Percentiles rank a stretch among this genome's conserved stretches.
These are phyloP conservation scores for Hygrophoropsis aurantiaca DNA, from an alignment of 768 basidiomycete genomes.

Conservation along the genomic window DNA sequence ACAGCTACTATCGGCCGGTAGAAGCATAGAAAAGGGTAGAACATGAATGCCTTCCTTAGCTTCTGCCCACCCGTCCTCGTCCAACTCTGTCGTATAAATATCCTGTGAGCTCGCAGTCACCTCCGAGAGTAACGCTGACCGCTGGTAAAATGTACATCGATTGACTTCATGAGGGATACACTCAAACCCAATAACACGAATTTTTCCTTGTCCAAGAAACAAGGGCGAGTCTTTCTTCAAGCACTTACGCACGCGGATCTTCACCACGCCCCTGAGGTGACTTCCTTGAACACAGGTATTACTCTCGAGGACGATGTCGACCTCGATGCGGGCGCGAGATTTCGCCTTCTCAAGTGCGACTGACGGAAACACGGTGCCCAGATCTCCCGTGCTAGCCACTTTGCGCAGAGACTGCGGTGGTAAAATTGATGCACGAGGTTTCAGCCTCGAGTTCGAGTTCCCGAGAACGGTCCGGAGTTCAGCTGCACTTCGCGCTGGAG, in stretches of 20 bases:
- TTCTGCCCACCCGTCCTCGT: constrained; percentile 61
- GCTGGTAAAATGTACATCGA: constrained; percentile 84
- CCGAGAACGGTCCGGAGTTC: constrained; percentile 67
- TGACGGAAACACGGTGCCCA: constrained; percentile 3
- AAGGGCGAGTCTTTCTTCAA: constrained; percentile 57
- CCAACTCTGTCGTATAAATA: constrained; percentile 44
- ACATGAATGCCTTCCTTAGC: constrained; percentile 66
- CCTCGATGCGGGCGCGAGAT: constrained; percentile 70
- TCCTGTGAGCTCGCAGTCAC: constrained; percentile 45
- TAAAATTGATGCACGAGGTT: constrained; percentile 48
- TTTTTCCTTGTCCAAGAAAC: constrained; percentile 69
- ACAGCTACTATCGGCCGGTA: constrained; percentile 54
- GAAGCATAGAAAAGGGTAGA: constrained; percentile 70
- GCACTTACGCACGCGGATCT: constrained; percentile 59
- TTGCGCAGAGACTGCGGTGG: constrained; percentile 22
- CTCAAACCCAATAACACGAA: constrained; percentile 86
- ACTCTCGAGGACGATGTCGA: constrained; percentile 78
- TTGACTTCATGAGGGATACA: constrained; percentile 53
- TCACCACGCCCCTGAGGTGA: constrained; percentile 65
- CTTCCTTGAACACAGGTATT: constrained; percentile 81
- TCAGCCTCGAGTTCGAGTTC: constrained; percentile 55
- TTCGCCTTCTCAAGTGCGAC: constrained; percentile 71
- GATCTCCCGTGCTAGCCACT: constrained; percentile 3
- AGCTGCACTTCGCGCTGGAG: constrained; percentile 48
- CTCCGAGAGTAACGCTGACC: constrained; percentile 52